Base-by-base conservation (phyloP, 2,329 filamentous ascomycete genomes). In the Botryotinia narcissicola region DNA sequence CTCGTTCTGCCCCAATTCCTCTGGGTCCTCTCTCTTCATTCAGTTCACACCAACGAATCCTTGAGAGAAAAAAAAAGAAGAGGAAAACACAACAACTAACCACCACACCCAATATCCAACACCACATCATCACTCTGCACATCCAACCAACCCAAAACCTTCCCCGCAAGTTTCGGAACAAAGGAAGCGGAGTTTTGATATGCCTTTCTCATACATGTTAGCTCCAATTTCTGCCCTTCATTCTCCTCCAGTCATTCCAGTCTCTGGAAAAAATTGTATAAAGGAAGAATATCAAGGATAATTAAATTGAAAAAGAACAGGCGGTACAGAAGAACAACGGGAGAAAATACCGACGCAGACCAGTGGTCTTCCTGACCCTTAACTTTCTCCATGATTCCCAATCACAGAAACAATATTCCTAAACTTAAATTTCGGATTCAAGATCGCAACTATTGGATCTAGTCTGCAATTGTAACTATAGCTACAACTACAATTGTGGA, bases 141-240 rank as follows among this genome's bases (percentile, higher is more conserved):
- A 76, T 90, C 85, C 0, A 92, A 83, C 85, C 88, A 91, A 63
- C 84, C 80, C 18, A 90, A 78, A 8, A 91, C 84, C 74, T 88
- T 90, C 25, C 84, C 84, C 1, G 89, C 86, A 16, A 91, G 82
- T 78, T 89, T 88, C 5, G 90, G 89, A 14, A 91, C 89, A 77
- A 91, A 92, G 0, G 87, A 86, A 12, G 89, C 90, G 2, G 89
- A 86, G 73, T 86, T 83, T 74, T 89, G 86, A 78, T 91, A 92
- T 46, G 85, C 86, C 76, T 77, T 42, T 76, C 76, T n/a, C 14
- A 29, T 40, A 7, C 18, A 16, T 29, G 8, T 67, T 54, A n/a
- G 22, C 25, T 54, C 16, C 0, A 25, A 3, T 16, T 16, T 54
- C 48, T 14, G 7, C 6, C 6, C 4, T 51, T n/a, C 10, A n/a